phyloP scores from a whole-genome alignment of 495 filamentous ascomycete genomes.

The Clohesyomyces aquaticus region DNA sequence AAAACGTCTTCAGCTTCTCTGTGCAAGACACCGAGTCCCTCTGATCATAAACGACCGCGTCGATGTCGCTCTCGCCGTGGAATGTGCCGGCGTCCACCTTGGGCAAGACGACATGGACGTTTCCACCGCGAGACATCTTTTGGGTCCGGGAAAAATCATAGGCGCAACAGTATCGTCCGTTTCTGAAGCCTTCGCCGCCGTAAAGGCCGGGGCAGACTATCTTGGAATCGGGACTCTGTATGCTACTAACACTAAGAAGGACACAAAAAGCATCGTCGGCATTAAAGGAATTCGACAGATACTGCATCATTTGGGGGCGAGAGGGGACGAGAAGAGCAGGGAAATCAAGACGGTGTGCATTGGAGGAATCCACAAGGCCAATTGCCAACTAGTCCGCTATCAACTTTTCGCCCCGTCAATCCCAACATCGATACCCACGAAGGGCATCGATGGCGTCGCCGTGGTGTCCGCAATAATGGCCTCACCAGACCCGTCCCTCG shows the following conservation, averaged over 20 bases:
- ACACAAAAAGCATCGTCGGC: slow-evolving; percentile 83
- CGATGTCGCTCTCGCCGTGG: slow-evolving; percentile 83
- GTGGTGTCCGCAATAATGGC: slow-evolving; percentile 89
- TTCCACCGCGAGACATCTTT: slow-evolving; percentile 65
- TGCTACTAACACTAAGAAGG: slow-evolving; percentile 66
- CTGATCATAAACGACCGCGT: slow-evolving; percentile 95
- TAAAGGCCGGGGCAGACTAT: slow-evolving; percentile 77
- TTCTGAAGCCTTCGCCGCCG: slow-evolving; percentile 68
- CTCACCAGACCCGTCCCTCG: slow-evolving; percentile 63
- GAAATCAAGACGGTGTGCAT: slow-evolving; percentile 68
- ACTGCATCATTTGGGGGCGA: slow-evolving; percentile 59
- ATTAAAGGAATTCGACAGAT: slow-evolving; percentile 75
- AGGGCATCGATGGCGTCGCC: slow-evolving; percentile 75
- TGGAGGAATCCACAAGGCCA: slow-evolving; percentile 82
- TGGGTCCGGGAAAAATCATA: slow-evolving; percentile 72
- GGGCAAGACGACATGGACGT: slow-evolving; percentile 92
- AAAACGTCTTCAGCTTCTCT: slow-evolving; percentile 70
- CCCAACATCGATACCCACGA: slow-evolving; percentile 57
- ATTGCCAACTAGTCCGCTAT: slow-evolving; percentile 70
- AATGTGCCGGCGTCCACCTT: slow-evolving; percentile 88
- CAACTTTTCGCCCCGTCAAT: slow-evolving; percentile 12
- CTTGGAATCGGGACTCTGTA: slow-evolving; percentile 76
- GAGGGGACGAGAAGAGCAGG: background rate
- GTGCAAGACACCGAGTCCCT: slow-evolving; percentile 68
- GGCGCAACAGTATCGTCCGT: slow-evolving; percentile 73